A percentile compares a stretch with the other conserved stretches of the same genome.
These are phyloP conservation scores for Cymodocea nodosa DNA, from an alignment of 116 monocot genomes.

Conservation along the genomic window DNA sequence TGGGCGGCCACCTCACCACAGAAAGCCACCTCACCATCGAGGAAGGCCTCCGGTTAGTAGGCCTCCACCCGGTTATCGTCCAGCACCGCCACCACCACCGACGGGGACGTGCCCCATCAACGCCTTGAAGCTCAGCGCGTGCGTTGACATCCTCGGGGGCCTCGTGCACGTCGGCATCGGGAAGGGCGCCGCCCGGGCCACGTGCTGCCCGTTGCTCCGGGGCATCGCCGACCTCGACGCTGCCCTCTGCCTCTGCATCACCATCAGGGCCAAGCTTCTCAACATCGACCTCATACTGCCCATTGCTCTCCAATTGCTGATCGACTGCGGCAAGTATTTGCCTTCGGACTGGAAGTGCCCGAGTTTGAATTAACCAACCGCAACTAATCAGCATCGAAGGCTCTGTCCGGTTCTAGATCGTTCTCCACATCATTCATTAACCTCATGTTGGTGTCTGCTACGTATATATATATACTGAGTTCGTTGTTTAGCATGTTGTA, in stretches of 20 bases:
- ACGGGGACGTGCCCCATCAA: constrained; percentile 6
- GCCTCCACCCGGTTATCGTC: background rate
- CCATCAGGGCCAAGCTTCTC: constrained; percentile 53
- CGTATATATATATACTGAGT: too few relatives aligned
- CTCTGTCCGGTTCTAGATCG: too few relatives aligned
- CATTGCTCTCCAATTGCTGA: constrained; percentile 42
- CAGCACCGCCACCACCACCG: background rate
- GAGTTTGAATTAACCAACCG: too few relatives aligned
- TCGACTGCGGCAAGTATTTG: constrained; percentile 51
- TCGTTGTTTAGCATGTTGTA: too few relatives aligned
- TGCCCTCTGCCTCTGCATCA: constrained; percentile 60
- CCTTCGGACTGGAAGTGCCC: constrained; percentile 47
- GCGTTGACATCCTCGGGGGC: constrained; percentile 11
- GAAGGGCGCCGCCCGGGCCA: constrained; percentile 17
- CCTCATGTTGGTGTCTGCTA: too few relatives aligned
- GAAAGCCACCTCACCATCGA: too few relatives aligned
- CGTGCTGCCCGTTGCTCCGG: constrained; percentile 62
- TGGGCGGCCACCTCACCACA: background rate
- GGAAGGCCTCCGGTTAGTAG: too few relatives aligned
- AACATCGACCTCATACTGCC: constrained; percentile 44
- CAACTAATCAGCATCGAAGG: too few relatives aligned
- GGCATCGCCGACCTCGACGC: constrained; percentile 58
- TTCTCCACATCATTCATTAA: too few relatives aligned
- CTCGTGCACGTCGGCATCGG: constrained; percentile 25
- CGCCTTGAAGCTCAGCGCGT: constrained; percentile 7